Base-by-base conservation (phyloP, 2,329 filamentous ascomycete genomes). In the Colletotrichum lupini region DNA sequence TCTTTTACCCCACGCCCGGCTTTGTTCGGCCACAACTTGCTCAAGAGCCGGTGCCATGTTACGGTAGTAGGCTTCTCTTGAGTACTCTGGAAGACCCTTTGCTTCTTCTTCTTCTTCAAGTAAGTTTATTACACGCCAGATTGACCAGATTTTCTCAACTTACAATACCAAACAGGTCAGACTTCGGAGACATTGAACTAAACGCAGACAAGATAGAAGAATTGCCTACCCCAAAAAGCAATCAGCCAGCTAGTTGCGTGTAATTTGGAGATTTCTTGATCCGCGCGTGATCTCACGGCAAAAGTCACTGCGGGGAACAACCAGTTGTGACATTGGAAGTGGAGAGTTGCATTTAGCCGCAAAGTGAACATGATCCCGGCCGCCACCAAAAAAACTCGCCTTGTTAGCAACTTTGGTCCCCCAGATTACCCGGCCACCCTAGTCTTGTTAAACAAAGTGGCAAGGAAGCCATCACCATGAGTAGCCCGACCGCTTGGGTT, bases 301-400 rank as follows among this genome's bases (percentile, higher is more conserved):
- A 62, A 70, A 66, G 37, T 56, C 26, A 61, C 56, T 69, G 73
- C 73, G 73, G 73, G 73, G 69, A 63, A 59, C 9, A 26, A 46
- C n/a, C 7, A 28, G 46, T 53, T 35, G 70, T 68, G 46, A 19
- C 35, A 68, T 59, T 59, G 24, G 42, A 72, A 73, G 69, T 73
- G 73, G 73, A 74, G 69, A 68, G 8, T 46, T 60, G 65, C 37
- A 73, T 74, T 74, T 74, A 74, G 73, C 73, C 73, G 73, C 35
- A 53, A 73, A 61, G 30, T 37, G 42, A 32, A 32, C 28, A 52
- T 73, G 19, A 49, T 49, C 42, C 42, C 42, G 42, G 42, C 42
- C 42, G 42, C 42, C 19, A 22, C 42, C 42, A 49, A 11, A 22
- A 65, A 22, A 35, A 12, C 32, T 14, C 32, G 28, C 8, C 35